phyloP scores from a whole-genome alignment of 495 filamentous ascomycete genomes.

The Corynascus novoguineensis region DNA sequence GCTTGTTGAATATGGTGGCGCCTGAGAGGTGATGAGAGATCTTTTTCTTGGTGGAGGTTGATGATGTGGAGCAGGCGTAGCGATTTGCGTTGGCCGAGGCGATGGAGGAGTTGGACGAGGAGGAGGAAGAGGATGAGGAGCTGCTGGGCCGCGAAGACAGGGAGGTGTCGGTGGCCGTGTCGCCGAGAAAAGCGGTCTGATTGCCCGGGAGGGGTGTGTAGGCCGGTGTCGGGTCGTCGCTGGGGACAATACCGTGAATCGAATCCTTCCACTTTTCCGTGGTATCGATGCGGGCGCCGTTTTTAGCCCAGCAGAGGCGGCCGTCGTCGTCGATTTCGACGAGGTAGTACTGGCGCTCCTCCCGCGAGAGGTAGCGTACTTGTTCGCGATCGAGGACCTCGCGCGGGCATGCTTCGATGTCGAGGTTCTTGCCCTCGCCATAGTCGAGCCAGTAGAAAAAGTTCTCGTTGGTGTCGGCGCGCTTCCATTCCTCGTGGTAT shows the following conservation, averaged over 20 bases:
- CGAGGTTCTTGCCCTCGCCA: constrained; percentile 60
- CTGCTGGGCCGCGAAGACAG: constrained; percentile 10
- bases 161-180: constrained; percentile 16
- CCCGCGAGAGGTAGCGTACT: constrained; percentile 66
- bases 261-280: constrained; percentile 71
- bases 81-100: neutral
- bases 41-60: constrained; percentile 50
- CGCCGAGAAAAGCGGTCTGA: constrained; percentile 20
- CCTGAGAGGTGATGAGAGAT: constrained; percentile 58
- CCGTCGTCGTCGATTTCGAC: constrained; percentile 64
- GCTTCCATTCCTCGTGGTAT: constrained; percentile 83
- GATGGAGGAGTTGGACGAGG: neutral
- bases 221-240: constrained; percentile 54
- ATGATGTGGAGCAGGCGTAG: constrained; percentile 30
- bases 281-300: constrained; percentile 69
- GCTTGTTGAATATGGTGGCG: constrained; percentile 61
- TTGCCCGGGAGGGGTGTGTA: constrained; percentile 29
- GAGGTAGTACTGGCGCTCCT: constrained; percentile 67
- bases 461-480: constrained; percentile 68
- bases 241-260: constrained; percentile 66
- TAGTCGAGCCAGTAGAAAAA: constrained; percentile 97
- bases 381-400: constrained; percentile 62
- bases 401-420: constrained; percentile 56
- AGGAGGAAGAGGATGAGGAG: constrained; percentile 5
- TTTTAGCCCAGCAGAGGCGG: constrained; percentile 72